A percentile compares a stretch with the other conserved stretches of the same genome.
Evolutionary conservation across 257 asterid species (phyloP).

Genomic region (Anisodus tanguticus): DNA sequence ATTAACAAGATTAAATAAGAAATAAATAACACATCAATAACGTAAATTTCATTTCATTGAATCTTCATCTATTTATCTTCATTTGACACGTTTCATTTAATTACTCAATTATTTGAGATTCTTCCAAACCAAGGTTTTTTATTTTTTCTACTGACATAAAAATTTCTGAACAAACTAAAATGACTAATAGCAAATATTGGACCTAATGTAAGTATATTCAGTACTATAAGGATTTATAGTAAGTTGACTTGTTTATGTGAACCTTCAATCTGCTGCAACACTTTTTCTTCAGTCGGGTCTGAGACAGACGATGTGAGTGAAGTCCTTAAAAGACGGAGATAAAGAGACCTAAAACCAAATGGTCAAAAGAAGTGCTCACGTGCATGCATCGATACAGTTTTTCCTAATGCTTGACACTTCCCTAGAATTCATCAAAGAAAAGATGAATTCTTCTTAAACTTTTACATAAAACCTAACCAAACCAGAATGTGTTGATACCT

Average conservation of each 20-base stretch:
- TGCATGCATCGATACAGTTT: not conserved
- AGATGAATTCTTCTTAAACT: not conserved
- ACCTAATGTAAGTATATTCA: not conserved
- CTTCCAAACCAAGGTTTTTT: not conserved
- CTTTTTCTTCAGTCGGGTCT: not conserved
- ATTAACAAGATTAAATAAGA: constrained; percentile 17
- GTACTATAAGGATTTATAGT: not conserved
- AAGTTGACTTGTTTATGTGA: not conserved
- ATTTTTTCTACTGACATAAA: not conserved
- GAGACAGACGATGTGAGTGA: not conserved
- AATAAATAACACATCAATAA: not conserved
- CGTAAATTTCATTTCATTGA: not conserved
- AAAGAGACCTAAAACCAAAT: constrained; percentile 1
- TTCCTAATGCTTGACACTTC: not conserved
- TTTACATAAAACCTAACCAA: not conserved
- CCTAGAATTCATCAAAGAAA: not conserved
- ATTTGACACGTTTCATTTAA: not conserved
- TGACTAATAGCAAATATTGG: not conserved
- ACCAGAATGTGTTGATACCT: not conserved
- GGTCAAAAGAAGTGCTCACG: not conserved
- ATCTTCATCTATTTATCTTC: not conserved
- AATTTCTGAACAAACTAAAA: not conserved
- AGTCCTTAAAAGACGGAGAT: not conserved
- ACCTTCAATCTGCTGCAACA: not conserved
- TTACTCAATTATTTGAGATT: not conserved